Base-by-base conservation (phyloP, 176 grass and related monocot species). In the Oryza longistaminata region DNA sequence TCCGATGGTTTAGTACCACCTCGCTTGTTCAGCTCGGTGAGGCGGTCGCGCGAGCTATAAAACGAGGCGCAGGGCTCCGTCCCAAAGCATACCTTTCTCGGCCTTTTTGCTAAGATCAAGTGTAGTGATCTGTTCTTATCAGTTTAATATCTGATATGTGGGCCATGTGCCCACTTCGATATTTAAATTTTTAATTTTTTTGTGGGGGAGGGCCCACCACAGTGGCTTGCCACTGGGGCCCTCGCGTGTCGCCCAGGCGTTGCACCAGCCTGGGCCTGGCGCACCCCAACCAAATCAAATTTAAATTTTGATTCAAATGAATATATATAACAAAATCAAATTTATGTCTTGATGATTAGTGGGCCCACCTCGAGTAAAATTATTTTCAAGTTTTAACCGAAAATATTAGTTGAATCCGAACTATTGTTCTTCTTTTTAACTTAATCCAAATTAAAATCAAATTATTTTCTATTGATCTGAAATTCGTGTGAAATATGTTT, bases 141-240 rank as follows among this genome's bases (percentile, higher is more conserved):
- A 91, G 83, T 94, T 94, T 91, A 94, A 94, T 94, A 94, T 93
- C 91, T 93, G 91, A 93, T 90, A 93, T 55, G 91, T 93, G 88
- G 72, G 43, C 48, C 62, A 88, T 88, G 42, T 27, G 73, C 17
- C 16, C 77, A 86, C 82, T 65, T 76, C 45, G 92, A 90, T 90
- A 93, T 90, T 93, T 88, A 93, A 88, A n/a, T n/a, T n/a, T 93
- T 90, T 82, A 90, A n/a, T n/a, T 90, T 86, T 93, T 72, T 93
- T 39, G 1, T 22, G 19, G 11, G 52, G 31, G 73, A 34, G 25
- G 7, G 46, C 3, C 8, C 26, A 34, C 1, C 8, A 21, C 1
- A 24, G 44, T 35, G 42, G 17, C 27, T 53, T 6, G 64, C 17
- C 1, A 3, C 17, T 16, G 11, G 44, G 0, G 0, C 3, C 5